Evolutionary conservation across 176 grass and related monocot species (phyloP).

Genomic region (Oryza meyeriana): DNA sequence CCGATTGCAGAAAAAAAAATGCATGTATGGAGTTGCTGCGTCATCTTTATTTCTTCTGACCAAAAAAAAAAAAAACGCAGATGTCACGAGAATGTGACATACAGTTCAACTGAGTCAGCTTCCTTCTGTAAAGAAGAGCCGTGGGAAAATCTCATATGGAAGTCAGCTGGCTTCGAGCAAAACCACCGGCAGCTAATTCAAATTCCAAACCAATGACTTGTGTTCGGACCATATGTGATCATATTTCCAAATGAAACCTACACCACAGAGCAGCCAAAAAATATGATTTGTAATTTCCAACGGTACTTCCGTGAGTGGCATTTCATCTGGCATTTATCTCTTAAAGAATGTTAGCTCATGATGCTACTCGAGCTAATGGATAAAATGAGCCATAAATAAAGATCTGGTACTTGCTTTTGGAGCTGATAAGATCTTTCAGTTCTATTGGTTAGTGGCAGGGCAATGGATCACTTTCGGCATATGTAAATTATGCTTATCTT

Average conservation of each 20-base stretch:
- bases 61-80: background rate
- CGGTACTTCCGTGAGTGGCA: background rate
- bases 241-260: background rate
- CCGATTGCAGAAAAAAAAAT: background rate
- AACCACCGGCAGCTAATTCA: background rate
- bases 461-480: constrained; percentile 39
- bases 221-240: background rate
- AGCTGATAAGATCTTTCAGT: constrained; percentile 18
- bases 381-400: background rate
- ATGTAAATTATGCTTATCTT: background rate
- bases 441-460: constrained; percentile 13
- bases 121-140: background rate
- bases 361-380: background rate
- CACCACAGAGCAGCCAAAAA: background rate
- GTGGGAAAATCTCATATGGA: background rate
- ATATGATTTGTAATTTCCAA: background rate
- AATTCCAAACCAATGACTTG: background rate
- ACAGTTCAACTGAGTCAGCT: background rate
- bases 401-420: background rate
- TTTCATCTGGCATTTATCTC: background rate
- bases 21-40: too few relatives aligned
- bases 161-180: background rate
- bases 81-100: background rate
- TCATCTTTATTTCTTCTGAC: background rate
- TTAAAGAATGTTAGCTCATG: background rate